Conservation (phyloP, 1,139 yeast species). For the Petasospora fabianii region DNA sequence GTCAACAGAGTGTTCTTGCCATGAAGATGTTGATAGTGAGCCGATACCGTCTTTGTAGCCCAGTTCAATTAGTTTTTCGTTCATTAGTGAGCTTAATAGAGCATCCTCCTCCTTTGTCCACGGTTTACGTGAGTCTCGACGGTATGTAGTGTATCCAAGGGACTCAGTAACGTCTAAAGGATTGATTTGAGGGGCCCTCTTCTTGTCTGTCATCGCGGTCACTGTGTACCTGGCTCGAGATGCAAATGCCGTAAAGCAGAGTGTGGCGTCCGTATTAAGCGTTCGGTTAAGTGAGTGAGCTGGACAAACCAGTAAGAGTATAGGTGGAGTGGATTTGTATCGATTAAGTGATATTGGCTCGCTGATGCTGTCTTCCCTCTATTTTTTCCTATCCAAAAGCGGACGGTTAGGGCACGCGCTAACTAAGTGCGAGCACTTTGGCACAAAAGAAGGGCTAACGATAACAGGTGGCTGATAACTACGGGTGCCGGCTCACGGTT, state of each 20-base stretch:
- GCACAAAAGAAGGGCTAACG: too few relatives aligned
- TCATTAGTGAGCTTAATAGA: conserved; percentile 39
- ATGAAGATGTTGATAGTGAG: conserved; percentile 28
- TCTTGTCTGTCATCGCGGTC: conserved; percentile 16
- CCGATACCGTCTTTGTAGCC: conserved; percentile 33
- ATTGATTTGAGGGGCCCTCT: conserved; percentile 42
- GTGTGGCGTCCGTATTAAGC: too few relatives aligned
- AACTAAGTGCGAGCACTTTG: too few relatives aligned
- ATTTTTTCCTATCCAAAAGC: too few relatives aligned
- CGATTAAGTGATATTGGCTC: too few relatives aligned
- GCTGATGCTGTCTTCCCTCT: too few relatives aligned
- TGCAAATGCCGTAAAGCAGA: neutral
- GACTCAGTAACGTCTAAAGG: conserved; percentile 68
- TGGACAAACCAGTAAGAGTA: too few relatives aligned
- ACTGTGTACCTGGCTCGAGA: neutral
- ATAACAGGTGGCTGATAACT: too few relatives aligned
- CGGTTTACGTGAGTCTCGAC: conserved; percentile 58
- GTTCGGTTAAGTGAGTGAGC: too few relatives aligned
- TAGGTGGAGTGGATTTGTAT: too few relatives aligned
- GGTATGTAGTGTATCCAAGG: conserved; percentile 69
- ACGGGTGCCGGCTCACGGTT: too few relatives aligned
- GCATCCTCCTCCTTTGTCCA: conserved; percentile 70
- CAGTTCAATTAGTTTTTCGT: conserved; percentile 29
- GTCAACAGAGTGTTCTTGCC: conserved; percentile 27
- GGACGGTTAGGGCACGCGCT: too few relatives aligned